A percentile compares a stretch with the other conserved stretches of the same genome.
Evolutionary conservation across 2,329 filamentous ascomycete species (phyloP).

Genomic region (Colletotrichum lindemuthianum): DNA sequence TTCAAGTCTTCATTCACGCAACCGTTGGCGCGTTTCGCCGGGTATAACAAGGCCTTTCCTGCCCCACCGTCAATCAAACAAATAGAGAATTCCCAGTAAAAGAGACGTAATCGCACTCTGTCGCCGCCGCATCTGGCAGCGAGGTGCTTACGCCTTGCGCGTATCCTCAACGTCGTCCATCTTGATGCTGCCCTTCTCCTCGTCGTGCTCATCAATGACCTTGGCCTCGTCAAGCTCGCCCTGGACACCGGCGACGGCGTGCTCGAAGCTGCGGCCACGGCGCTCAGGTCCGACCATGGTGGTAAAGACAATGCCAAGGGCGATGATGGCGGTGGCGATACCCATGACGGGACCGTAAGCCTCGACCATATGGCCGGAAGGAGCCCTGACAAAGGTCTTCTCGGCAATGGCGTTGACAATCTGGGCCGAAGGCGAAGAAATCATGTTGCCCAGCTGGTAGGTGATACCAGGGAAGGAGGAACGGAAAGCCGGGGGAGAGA

Average conservation of each 20-base stretch:
- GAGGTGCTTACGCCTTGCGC: constrained; percentile 18
- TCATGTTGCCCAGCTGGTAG: constrained; percentile 81
- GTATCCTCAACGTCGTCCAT: constrained; percentile 24
- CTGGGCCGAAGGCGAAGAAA: constrained; percentile 76
- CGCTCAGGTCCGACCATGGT: constrained; percentile 79
- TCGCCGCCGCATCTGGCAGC: constrained; percentile 14
- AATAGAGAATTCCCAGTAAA: too few species aligned
- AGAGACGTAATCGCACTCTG: neutral
- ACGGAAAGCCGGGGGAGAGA: constrained; percentile 75
- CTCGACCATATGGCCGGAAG: constrained; percentile 65
- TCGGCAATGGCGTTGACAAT: constrained; percentile 82
- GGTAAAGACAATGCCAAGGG: constrained; percentile 73
- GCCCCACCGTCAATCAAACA: too few species aligned
- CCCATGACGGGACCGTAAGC: constrained; percentile 82
- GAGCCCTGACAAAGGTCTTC: constrained; percentile 63
- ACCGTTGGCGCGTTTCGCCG: too few species aligned
- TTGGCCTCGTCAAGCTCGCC: constrained; percentile 39
- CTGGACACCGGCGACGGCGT: constrained; percentile 54
- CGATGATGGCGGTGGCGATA: constrained; percentile 80
- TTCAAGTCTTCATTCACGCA: too few species aligned
- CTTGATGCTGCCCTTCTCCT: constrained; percentile 42
- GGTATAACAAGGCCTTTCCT: too few species aligned
- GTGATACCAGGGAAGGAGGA: constrained; percentile 77
- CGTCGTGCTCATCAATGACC: constrained; percentile 43
- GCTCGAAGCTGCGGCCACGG: constrained; percentile 75